A percentile compares a stretch with the other conserved stretches of the same genome.
Conservation (phyloP, 2,329 filamentous ascomycete species). For the Botrytis porri region DNA sequence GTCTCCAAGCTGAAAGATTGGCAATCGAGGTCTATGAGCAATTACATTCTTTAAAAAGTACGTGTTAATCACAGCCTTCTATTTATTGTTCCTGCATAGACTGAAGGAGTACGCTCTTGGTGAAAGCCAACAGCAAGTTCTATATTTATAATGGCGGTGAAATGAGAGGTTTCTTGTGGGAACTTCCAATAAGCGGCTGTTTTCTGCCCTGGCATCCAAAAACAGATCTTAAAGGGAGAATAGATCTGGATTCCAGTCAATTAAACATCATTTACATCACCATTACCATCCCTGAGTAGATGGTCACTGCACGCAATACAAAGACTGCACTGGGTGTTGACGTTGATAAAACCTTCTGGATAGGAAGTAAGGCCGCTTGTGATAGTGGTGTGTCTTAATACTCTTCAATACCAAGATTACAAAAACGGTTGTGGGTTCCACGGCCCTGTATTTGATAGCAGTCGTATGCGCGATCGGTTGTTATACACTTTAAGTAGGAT, state of each 20-base stretch:
- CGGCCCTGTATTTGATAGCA: neutral
- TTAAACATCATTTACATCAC: neutral
- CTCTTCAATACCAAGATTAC: neutral
- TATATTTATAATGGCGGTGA: neutral
- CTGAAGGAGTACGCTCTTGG: neutral
- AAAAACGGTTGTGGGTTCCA: neutral
- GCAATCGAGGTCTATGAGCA: neutral
- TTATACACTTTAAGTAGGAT: neutral
- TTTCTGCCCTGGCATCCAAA: too few species aligned
- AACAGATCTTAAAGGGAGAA: too few species aligned
- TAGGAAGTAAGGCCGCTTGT: too few species aligned
- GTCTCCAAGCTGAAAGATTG: neutral
- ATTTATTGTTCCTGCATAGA: neutral
- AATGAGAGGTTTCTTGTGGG: neutral
- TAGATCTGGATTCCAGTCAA: neutral
- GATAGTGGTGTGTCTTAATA: neutral
- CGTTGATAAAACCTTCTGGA: too few species aligned
- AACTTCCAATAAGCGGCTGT: too few species aligned
- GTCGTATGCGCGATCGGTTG: neutral
- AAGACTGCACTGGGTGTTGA: too few species aligned
- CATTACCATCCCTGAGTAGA: neutral
- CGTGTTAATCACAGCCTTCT: neutral
- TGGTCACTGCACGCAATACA: neutral
- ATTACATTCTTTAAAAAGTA: neutral
- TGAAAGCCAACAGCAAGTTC: neutral